Evolutionary conservation across 225 moss, liverwort and hornwort genomes (phyloP).

Genomic region (Climacium dendroides): DNA sequence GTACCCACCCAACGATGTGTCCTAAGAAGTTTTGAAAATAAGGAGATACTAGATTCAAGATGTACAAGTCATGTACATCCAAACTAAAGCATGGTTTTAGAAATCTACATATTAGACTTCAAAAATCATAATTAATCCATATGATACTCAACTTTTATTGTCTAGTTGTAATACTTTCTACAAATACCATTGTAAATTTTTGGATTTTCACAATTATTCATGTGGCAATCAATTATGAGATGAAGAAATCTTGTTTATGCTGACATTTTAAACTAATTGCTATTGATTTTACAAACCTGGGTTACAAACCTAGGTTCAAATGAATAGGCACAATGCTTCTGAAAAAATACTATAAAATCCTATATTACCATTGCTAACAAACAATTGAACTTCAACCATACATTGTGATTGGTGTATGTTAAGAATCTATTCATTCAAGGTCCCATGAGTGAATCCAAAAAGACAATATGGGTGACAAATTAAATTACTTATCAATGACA

Average conservation of each 20-base stretch:
- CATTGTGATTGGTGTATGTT: neutral
- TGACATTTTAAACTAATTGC: too few species aligned
- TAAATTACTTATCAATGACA: fast-evolving
- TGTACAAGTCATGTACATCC: neutral
- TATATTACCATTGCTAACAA: neutral
- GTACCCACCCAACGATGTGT: fast-evolving
- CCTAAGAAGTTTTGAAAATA: neutral
- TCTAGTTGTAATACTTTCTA: neutral
- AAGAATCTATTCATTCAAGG: neutral
- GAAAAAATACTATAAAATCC: neutral
- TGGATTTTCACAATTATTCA: neutral
- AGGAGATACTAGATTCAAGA: neutral
- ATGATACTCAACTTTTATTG: neutral
- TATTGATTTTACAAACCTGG: too few species aligned
- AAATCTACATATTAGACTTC: neutral
- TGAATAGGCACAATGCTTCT: neutral
- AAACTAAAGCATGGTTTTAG: neutral
- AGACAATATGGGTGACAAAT: fast-evolving
- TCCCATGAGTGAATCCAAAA: neutral
- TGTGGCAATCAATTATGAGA: neutral
- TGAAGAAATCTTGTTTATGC: neutral
- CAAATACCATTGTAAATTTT: neutral
- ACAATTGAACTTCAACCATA: neutral
- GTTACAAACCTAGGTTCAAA: too few species aligned
- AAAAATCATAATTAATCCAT: neutral